Evolutionary conservation across 1,139 yeast genomes (phyloP).

Genomic region (Lodderomyces orthopsilosis): DNA sequence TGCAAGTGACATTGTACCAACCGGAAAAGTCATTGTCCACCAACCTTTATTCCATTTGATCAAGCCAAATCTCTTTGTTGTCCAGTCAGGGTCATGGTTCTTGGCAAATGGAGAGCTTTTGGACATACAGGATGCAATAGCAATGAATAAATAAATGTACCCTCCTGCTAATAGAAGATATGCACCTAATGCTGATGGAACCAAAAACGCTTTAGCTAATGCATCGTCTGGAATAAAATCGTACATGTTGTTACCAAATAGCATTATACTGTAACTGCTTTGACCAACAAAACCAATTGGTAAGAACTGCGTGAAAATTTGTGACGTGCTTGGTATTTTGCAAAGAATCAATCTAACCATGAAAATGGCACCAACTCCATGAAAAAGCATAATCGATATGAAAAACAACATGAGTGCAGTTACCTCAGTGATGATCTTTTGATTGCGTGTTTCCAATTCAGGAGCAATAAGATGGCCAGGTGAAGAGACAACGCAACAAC

Average conservation of each 20-base stretch:
- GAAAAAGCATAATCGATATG: conserved; percentile 11
- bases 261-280: conserved; percentile 65
- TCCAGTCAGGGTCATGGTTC: conserved; percentile 21
- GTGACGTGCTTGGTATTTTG: conserved; percentile 11
- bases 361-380: conserved; percentile 12
- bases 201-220: conserved; percentile 13
- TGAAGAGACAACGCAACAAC: conserved; percentile 13
- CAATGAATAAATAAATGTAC: conserved; percentile 56
- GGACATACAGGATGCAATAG: conserved; percentile 43
- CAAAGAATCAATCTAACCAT: conserved; percentile 10
- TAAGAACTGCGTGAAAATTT: conserved; percentile 19
- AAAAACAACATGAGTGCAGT: conserved; percentile 11
- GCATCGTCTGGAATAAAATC: conserved; percentile 15
- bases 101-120: conserved; percentile 30
- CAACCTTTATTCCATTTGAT: conserved; percentile 56
- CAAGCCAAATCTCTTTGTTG: conserved; percentile 24
- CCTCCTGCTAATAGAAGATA: conserved; percentile 58
- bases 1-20: conserved; percentile 76
- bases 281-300: conserved; percentile 59
- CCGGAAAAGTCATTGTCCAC: conserved; percentile 89
- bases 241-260: conserved; percentile 47
- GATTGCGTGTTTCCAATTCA: conserved; percentile 8
- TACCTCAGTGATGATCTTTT: conserved; percentile 11
- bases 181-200: conserved; percentile 29
- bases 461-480: conserved; percentile 12